phyloP scores from a whole-genome alignment of 2,329 filamentous ascomycete genomes.

The Aspergillus vadensis region DNA sequence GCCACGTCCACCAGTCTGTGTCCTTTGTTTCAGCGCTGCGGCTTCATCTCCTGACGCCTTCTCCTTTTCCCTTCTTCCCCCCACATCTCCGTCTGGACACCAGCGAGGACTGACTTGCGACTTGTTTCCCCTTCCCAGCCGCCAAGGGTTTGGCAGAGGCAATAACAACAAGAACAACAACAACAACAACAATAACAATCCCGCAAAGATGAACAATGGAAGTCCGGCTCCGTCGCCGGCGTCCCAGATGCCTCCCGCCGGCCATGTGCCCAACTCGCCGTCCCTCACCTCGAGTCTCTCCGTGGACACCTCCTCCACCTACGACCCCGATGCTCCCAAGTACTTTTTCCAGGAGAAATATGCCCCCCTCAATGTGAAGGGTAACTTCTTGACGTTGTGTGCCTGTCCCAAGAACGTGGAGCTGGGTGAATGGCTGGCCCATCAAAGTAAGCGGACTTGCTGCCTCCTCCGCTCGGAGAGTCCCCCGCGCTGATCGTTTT shows the following conservation, averaged over 20 bases:
- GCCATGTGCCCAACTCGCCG: conserved; percentile 41
- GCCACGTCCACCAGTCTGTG: background rate
- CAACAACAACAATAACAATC: conserved; percentile 44
- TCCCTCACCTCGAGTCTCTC: conserved; percentile 41
- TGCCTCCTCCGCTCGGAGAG: background rate
- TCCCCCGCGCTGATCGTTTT: background rate
- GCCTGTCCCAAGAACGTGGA: conserved; percentile 92
- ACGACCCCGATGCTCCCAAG: conserved; percentile 49
- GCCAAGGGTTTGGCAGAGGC: conserved; percentile 52
- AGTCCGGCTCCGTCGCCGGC: conserved; percentile 33
- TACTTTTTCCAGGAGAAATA: conserved; percentile 56
- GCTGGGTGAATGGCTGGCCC: conserved; percentile 91
- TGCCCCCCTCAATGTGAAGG: conserved; percentile 87
- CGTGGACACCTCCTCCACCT: conserved; percentile 39
- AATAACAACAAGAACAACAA: conserved; percentile 52
- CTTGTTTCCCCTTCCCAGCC: conserved; percentile 36
- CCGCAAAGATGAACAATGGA: conserved; percentile 44
- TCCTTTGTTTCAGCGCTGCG: conserved; percentile 6
- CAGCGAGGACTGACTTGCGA: conserved; percentile 30
- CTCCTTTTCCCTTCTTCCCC: conserved; percentile 13
- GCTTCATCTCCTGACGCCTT: conserved; percentile 6
- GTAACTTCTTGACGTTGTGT: conserved; percentile 95
- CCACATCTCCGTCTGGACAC: conserved; percentile 14
- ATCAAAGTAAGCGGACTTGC: conserved; percentile 69
- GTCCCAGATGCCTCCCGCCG: conserved; percentile 32